Conservation (phyloP, 2,329 filamentous ascomycete species). For the Thielaviopsis ethacetica region DNA sequence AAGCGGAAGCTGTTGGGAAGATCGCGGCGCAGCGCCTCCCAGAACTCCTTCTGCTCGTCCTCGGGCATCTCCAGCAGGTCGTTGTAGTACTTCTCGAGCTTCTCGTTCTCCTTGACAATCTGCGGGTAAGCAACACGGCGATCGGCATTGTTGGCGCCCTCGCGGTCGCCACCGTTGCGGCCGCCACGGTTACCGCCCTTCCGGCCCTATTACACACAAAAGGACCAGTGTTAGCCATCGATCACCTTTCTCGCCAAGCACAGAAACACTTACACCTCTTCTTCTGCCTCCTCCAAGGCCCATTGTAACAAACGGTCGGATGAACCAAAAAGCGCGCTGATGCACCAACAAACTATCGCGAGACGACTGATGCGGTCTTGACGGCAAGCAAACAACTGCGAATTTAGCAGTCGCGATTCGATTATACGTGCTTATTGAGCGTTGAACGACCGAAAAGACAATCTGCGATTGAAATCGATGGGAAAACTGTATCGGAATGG, state of each 20-base stretch:
- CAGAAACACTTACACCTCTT: slow-evolving; percentile 9
- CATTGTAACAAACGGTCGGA: not conserved
- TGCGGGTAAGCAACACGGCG: slow-evolving; percentile 11
- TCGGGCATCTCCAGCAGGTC: slow-evolving; percentile 57
- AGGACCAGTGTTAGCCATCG: not conserved
- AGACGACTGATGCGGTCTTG: not conserved
- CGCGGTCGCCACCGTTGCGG: slow-evolving; percentile 7
- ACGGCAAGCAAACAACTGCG: not conserved
- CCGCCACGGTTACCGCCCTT: slow-evolving; percentile 11
- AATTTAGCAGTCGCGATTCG: not conserved
- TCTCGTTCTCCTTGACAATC: slow-evolving; percentile 63
- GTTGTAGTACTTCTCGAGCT: slow-evolving; percentile 78
- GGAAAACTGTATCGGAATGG: not conserved
- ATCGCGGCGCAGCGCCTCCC: slow-evolving; percentile 66
- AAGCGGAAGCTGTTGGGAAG: slow-evolving; percentile 96
- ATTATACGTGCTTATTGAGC: not conserved
- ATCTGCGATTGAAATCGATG: not conserved
- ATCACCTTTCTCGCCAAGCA: not conserved
- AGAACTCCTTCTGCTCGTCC: slow-evolving; percentile 66
- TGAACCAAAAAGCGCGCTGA: not conserved
- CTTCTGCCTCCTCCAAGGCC: slow-evolving; percentile 12
- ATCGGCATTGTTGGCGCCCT: slow-evolving; percentile 5
- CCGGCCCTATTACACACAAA: slow-evolving; percentile 1
- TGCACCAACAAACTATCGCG: not conserved
- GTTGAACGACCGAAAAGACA: not conserved